These are phyloP conservation scores for Trichoderma parareesei DNA, from an alignment of 495 filamentous ascomycete species.

Conservation along the genomic window DNA sequence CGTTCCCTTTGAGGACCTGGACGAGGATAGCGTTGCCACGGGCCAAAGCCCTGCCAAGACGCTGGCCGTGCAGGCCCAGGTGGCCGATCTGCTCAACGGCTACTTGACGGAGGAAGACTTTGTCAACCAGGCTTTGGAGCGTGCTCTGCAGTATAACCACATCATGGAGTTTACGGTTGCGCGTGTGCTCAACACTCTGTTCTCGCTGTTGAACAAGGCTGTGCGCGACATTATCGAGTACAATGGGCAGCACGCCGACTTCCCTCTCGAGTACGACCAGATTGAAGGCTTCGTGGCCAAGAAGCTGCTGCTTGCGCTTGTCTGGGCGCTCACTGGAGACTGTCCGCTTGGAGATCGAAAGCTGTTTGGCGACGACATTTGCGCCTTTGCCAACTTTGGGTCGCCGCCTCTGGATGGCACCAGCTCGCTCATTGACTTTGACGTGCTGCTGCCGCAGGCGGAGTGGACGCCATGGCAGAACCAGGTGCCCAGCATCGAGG, in stretches of 20 bases:
- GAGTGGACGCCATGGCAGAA: constrained; percentile 92
- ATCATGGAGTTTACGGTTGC: constrained; percentile 97
- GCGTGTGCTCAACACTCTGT: constrained; percentile 84
- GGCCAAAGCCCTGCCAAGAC: constrained; percentile 72
- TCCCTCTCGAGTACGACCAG: constrained; percentile 81
- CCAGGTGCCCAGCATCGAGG: constrained; percentile 86
- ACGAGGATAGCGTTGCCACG: constrained; percentile 77
- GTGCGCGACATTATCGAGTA: constrained; percentile 91
- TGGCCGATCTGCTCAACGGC: constrained; percentile 67
- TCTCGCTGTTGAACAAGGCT: constrained; percentile 88
- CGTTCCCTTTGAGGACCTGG: constrained; percentile 82
- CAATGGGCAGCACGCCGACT: constrained; percentile 87
- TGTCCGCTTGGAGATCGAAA: constrained; percentile 86
- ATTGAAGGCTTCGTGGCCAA: constrained; percentile 84
- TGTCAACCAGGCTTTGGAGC: constrained; percentile 62
- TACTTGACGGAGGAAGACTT: constrained; percentile 71
- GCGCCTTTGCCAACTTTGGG: constrained; percentile 73
- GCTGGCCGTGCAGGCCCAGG: constrained; percentile 63
- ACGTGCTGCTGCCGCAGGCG: constrained; percentile 75
- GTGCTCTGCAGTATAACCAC: constrained; percentile 73
- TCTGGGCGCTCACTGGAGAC: constrained; percentile 93
- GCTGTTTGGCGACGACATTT: constrained; percentile 73
- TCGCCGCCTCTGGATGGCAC: constrained; percentile 66
- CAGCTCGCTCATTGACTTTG: constrained; percentile 87
- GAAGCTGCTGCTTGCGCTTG: constrained; percentile 81